phyloP scores from a whole-genome alignment of 495 filamentous ascomycete genomes.

The Penicillium bovifimosum region DNA sequence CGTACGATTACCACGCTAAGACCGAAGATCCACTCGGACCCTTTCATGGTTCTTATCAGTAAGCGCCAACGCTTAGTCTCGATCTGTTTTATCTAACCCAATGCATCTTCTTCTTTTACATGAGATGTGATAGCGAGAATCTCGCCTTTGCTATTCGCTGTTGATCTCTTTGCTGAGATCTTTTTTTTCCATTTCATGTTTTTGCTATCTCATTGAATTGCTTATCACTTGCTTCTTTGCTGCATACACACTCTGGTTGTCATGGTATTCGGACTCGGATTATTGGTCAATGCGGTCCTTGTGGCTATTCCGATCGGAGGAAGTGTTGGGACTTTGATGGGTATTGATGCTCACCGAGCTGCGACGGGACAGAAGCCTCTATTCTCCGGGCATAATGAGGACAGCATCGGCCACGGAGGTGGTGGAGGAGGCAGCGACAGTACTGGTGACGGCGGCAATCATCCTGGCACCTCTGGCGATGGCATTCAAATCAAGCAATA shows the following conservation, averaged over 20 bases:
- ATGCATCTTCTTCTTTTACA: background rate
- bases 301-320: slow-evolving; percentile 36
- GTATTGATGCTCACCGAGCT: slow-evolving; percentile 33
- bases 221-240: background rate
- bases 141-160: slow-evolving; percentile 1
- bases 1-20: background rate
- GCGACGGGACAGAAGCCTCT: slow-evolving; percentile 25
- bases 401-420: background rate
- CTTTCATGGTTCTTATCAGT: background rate
- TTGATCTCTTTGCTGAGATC: background rate
- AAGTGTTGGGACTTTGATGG: slow-evolving; percentile 33
- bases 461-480: slow-evolving; percentile 8
- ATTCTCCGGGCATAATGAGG: slow-evolving; percentile 14
- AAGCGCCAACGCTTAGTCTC: background rate
- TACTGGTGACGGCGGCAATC: slow-evolving; percentile 1
- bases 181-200: background rate
- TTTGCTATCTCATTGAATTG: background rate
- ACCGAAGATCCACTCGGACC: background rate
- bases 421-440: background rate
- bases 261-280: slow-evolving; percentile 15
- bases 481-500: slow-evolving; percentile 14
- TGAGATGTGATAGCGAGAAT: slow-evolving; percentile 1
- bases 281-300: slow-evolving; percentile 34
- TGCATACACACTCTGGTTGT: background rate
- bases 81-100: background rate